Evolutionary conservation across 2,329 filamentous ascomycete genomes (phyloP).

Genomic region (Monascus ruber): DNA sequence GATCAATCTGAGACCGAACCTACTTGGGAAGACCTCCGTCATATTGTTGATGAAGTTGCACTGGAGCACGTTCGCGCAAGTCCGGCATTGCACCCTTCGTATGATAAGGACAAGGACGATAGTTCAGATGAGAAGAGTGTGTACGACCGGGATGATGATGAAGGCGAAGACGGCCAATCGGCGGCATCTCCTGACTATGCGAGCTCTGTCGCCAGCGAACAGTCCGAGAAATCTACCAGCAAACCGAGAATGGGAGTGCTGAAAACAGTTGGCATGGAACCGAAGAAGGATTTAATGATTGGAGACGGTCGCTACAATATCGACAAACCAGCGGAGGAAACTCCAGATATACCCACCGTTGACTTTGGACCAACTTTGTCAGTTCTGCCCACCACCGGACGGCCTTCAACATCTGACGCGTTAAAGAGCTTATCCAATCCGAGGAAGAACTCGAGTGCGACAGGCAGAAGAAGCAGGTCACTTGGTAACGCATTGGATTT

Average conservation of each 20-base stretch:
- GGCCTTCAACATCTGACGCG: constrained; percentile 46
- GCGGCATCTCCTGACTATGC: constrained; percentile 65
- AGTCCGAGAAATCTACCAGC: constrained; percentile 30
- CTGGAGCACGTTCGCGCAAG: constrained; percentile 38
- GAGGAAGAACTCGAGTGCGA: constrained; percentile 20
- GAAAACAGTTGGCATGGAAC: constrained; percentile 57
- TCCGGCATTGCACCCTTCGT: constrained; percentile 14
- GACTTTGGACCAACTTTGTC: constrained; percentile 80
- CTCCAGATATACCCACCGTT: constrained; percentile 56
- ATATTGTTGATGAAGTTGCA: constrained; percentile 38
- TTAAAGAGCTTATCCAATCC: constrained; percentile 28
- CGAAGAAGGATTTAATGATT: constrained; percentile 33
- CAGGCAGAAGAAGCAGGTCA: constrained; percentile 12
- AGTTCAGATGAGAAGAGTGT: constrained; percentile 26
- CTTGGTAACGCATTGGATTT: constrained; percentile 5
- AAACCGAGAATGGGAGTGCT: constrained; percentile 67
- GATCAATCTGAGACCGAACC: constrained; percentile 19
- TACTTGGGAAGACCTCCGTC: constrained; percentile 29
- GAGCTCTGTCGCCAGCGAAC: constrained; percentile 45
- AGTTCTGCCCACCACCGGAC: constrained; percentile 45
- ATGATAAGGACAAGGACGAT: constrained; percentile 6
- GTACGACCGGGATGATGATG: constrained; percentile 42
- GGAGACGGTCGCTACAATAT: constrained; percentile 36
- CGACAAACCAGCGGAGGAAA: constrained; percentile 21
- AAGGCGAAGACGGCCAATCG: constrained; percentile 26